phyloP scores from a whole-genome alignment of 441 rosid species.

The Populus trichocarpa region DNA sequence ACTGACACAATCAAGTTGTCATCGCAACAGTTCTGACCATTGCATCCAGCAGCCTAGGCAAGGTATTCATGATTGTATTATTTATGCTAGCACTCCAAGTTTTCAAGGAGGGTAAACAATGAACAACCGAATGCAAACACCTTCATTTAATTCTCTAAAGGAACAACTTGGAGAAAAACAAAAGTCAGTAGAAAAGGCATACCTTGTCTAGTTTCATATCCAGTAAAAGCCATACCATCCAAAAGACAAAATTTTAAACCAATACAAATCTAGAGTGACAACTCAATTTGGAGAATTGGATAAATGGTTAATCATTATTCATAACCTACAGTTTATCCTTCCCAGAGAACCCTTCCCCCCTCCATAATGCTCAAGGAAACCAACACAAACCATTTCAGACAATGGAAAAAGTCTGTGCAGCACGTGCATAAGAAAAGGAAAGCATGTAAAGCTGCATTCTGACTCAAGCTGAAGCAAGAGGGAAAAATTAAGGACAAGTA shows the following conservation, averaged over 20 bases:
- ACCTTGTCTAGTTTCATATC: not conserved
- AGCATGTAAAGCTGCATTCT: not conserved
- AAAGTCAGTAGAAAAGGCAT: not conserved
- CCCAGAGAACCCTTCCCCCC: not conserved
- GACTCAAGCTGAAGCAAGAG: not conserved
- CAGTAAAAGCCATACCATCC: not conserved
- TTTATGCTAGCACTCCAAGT: not conserved
- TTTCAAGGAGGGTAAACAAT: no score
- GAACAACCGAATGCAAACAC: not conserved
- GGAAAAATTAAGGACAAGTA: not conserved
- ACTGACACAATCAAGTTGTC: constrained; percentile 5
- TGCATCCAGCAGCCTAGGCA: not conserved
- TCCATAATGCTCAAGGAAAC: not conserved
- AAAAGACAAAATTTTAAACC: not conserved
- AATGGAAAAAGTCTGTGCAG: not conserved
- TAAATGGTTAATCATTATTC: not conserved
- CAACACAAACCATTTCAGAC: not conserved
- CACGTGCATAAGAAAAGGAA: not conserved
- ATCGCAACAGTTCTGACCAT: not conserved
- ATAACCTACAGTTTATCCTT: not conserved
- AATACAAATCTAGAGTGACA: not conserved
- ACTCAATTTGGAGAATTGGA: not conserved
- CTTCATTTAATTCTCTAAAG: not conserved
- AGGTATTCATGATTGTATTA: not conserved
- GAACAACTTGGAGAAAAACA: not conserved